Evolutionary conservation across 495 filamentous ascomycete species (phyloP), one percentile per base, ranked within the genome.

Genomic region (Bacidia rubella): DNA sequence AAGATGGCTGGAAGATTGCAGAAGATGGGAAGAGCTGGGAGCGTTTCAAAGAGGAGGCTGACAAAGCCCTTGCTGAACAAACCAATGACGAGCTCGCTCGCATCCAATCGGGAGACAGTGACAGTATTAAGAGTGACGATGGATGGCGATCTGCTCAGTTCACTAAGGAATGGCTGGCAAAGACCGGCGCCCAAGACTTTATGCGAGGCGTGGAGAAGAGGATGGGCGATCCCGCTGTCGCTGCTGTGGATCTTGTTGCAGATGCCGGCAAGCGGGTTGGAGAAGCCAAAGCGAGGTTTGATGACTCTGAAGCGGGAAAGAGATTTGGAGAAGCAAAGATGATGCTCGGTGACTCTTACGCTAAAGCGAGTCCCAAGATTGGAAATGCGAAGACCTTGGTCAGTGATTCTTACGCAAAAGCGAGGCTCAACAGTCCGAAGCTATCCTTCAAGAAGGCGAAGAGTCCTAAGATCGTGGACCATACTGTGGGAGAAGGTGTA

Each of bases 1-100:
- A 55, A 51, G 35, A 55, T 17, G 53, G 53, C 15, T 55, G 53
- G 53, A 55, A 44, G 29, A 22, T 44, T 20, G 17, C 35, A 24
- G 53, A 55, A 32, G 47, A 55, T 19, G 53, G 53, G 2, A 50
- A 44, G 24, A 42, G 19, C 11, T 55, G 53, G 53, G 35, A 55
- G 41, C 50, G 53, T 19, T 55, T 55, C 23, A 25, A 40, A 17
- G 53, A 55, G 11, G 23, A 29, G 9, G 45, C 47, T 9, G 40
- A 51, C 25, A 35, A 24, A 11, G 9, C 41, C 7, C 3, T 32
- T 25, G 32, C 51, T 1, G 51, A 54, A 47, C 12, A 54, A 32
- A 38, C 10, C 26, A 47, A 20, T 17, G 51, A 54, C 15, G 12
- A 10, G 2, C 21, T 48, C 25, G 25, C 40, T 1, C 42, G 25